A percentile compares a stretch with the other conserved stretches of the same genome.
These are phyloP conservation scores for Solanum paucissectum DNA, from an alignment of 257 asterid species.

Conservation along the genomic window DNA sequence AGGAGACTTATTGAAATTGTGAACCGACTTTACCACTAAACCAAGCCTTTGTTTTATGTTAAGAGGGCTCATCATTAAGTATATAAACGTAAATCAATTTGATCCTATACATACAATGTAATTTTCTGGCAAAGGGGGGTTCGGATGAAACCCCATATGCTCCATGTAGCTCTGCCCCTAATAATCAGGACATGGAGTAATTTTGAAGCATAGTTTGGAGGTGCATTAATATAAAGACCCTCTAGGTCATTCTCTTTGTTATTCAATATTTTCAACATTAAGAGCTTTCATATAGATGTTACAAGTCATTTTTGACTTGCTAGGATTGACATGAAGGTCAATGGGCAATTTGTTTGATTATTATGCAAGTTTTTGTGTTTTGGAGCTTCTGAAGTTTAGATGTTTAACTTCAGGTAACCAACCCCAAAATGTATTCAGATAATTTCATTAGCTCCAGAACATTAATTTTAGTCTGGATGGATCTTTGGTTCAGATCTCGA, in stretches of 20 bases:
- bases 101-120: neutral
- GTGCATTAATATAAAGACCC: neutral
- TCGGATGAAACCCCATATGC: neutral
- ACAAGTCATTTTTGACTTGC: neutral
- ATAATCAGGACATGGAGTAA: neutral
- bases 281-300: neutral
- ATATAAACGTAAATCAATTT: neutral
- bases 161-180: neutral
- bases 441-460: neutral
- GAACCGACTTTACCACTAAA: neutral
- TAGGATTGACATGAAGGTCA: neutral
- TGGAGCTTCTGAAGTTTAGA: too few relatives aligned
- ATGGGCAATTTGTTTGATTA: neutral
- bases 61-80: neutral
- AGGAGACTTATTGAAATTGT: neutral
- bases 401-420: neutral
- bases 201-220: neutral
- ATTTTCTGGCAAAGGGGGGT: neutral
- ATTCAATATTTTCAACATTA: too few relatives aligned
- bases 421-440: too few relatives aligned
- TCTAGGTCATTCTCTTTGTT: too few relatives aligned
- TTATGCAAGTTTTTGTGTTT: too few relatives aligned
- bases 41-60: neutral
- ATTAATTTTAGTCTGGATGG: neutral
- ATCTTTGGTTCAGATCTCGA: too few relatives aligned